Evolutionary conservation across 352 stramenopile genomes (phyloP).

Genomic region (Blastocystis hominis): DNA sequence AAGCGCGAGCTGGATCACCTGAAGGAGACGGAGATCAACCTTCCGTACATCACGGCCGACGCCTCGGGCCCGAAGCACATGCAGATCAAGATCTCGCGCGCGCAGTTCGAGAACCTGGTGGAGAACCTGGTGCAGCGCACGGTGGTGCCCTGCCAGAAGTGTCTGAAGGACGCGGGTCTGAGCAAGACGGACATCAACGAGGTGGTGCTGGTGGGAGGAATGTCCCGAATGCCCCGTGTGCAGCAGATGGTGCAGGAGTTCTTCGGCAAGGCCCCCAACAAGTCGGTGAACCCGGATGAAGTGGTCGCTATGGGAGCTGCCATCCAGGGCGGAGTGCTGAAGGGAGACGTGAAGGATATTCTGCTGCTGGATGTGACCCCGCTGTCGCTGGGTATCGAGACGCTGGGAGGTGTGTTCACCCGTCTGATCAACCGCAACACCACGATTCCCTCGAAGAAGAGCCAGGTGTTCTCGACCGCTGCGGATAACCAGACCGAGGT

Average conservation of each 20-base stretch:
- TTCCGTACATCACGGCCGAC: slow-evolving; percentile 95
- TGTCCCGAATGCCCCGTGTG: slow-evolving; percentile 93
- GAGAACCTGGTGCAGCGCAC: slow-evolving; percentile 82
- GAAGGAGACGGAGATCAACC: slow-evolving; percentile 84
- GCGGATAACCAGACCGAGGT: slow-evolving; percentile 92
- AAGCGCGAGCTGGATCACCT: slow-evolving; percentile 92
- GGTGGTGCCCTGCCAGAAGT: slow-evolving; percentile 83
- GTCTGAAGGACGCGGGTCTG: slow-evolving; percentile 71
- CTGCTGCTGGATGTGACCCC: slow-evolving; percentile 92
- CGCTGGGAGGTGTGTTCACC: slow-evolving; percentile 89
- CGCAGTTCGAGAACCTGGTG: slow-evolving; percentile 87
- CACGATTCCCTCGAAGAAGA: slow-evolving; percentile 95
- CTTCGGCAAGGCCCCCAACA: slow-evolving; percentile 85
- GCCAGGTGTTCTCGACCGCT: slow-evolving; percentile 89
- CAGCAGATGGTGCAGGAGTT: slow-evolving; percentile 86
- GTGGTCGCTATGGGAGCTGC: slow-evolving; percentile 92
- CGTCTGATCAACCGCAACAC: slow-evolving; percentile 93
- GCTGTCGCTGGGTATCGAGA: slow-evolving; percentile 94
- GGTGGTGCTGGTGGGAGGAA: slow-evolving; percentile 91
- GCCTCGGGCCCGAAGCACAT: slow-evolving; percentile 90
- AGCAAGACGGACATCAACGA: slow-evolving; percentile 88
- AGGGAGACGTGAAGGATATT: slow-evolving; percentile 93
- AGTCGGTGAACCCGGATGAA: slow-evolving; percentile 94
- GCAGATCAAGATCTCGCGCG: slow-evolving; percentile 84
- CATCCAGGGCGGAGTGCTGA: slow-evolving; percentile 87